Conservation (phyloP, 495 filamentous ascomycete genomes). For the Talaromyces adpressus region DNA sequence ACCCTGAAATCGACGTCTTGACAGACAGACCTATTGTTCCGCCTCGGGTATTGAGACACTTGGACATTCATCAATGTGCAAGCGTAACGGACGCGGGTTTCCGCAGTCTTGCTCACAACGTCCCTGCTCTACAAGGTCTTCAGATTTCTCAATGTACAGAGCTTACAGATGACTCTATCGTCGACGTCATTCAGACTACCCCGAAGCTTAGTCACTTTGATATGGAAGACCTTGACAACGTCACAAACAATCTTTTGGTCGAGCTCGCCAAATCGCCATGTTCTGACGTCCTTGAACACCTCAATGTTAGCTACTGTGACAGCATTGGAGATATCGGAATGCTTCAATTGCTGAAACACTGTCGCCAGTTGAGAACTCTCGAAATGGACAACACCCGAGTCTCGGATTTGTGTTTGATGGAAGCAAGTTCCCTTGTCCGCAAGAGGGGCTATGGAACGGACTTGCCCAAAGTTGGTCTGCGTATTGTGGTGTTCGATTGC, state of each 20-base stretch:
- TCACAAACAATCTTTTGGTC: slow-evolving; percentile 68
- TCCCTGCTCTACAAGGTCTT: slow-evolving; percentile 75
- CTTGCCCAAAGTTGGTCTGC: slow-evolving; percentile 56
- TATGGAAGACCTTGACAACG: slow-evolving; percentile 71
- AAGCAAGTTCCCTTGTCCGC: slow-evolving; percentile 71
- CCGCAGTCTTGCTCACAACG: slow-evolving; percentile 57
- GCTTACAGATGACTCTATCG: slow-evolving; percentile 68
- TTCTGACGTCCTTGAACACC: slow-evolving; percentile 60
- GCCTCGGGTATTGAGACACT: slow-evolving; percentile 70
- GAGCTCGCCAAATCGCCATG: slow-evolving; percentile 71
- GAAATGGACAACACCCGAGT: slow-evolving; percentile 94
- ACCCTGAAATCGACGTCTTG: slow-evolving; percentile 71
- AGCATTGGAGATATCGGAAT: slow-evolving; percentile 77
- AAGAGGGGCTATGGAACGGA: slow-evolving; percentile 50
- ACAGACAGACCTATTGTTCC: slow-evolving; percentile 70
- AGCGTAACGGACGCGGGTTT: slow-evolving; percentile 66
- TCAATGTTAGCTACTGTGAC: slow-evolving; percentile 88
- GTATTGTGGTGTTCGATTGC: slow-evolving; percentile 86
- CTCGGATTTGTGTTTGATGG: slow-evolving; percentile 78
- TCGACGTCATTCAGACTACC: slow-evolving; percentile 63
- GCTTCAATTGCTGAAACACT: slow-evolving; percentile 72
- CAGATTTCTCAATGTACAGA: slow-evolving; percentile 65
- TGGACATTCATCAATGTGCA: slow-evolving; percentile 76
- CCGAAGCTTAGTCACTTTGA: slow-evolving; percentile 81
- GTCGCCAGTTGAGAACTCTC: slow-evolving; percentile 57